Base-by-base conservation (phyloP, 176 grass and related monocot genomes). In the Phragmites australis region DNA sequence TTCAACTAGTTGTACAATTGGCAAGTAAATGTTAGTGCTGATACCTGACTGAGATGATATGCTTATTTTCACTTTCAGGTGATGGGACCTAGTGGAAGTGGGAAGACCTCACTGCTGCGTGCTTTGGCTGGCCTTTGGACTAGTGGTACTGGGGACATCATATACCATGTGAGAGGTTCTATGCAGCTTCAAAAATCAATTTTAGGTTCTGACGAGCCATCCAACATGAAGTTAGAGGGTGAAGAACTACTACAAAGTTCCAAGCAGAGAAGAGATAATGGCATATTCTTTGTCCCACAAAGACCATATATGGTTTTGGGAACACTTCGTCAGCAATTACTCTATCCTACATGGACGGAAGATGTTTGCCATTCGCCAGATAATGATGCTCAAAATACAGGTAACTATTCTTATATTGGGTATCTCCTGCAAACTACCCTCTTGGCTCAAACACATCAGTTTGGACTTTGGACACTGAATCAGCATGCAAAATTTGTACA, bases 261-360 rank as follows among this genome's bases (percentile, higher is more conserved):
- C 52, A 91, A 87, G 78, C 91, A 93, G 45, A 89, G 90, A 84
- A 89, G 95, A 85, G 86, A 90, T 61, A 84, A 85, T 72, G 86
- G 90, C 25, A 81, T 94, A 58, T 94, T 98, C 79, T 98, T 98
- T 83, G 88, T 98, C 70, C 95, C 95, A 15, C 96, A 99, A 88
- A 95, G 87, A 67, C 92, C 90, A 63, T 98, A 95, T 79, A 99
- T 99, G 96, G 96, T 91, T 86, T 79, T 99, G 81, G 96, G 96
- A 39, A 93, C 96, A 74, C 92, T 99, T 74, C 90, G 84, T 55
- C 92, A 94, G 59, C 92, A 99, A 45, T 56, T 99, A 63, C 96
- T 99, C 23, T 99, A 95, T 93, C 96, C 96, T 88, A 93, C 90
- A 68, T 99, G 92, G 96, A 91, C 69, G 83, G 92, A 93, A 77